phyloP scores from a whole-genome alignment of 768 basidiomycete species.

The Collybiopsis confluens region DNA sequence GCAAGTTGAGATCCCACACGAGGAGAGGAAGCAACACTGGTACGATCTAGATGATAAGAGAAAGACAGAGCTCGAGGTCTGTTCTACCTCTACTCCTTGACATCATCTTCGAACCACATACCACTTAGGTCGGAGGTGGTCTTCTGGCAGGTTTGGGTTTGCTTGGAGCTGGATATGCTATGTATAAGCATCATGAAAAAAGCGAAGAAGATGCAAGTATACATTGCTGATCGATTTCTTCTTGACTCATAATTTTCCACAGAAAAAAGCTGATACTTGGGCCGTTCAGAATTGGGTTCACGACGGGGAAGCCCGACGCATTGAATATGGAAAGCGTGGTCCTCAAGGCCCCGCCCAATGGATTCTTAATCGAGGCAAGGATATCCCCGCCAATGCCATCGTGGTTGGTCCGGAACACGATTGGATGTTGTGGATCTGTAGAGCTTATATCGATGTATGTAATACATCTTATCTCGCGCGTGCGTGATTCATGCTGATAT shows the following conservation, averaged over 20 bases:
- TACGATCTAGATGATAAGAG: slow-evolving; percentile 46
- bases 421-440: slow-evolving; percentile 51
- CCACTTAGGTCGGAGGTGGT: slow-evolving; percentile 58
- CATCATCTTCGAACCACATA: slow-evolving; percentile 2
- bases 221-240: neutral
- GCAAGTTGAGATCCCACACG: slow-evolving; percentile 27
- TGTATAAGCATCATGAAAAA: slow-evolving; percentile 54
- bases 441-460: slow-evolving; percentile 55
- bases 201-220: slow-evolving; percentile 48
- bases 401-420: slow-evolving; percentile 51
- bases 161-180: slow-evolving; percentile 45
- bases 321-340: slow-evolving; percentile 39
- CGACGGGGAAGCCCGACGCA: slow-evolving; percentile 53
- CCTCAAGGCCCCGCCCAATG: slow-evolving; percentile 51
- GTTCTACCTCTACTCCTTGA: slow-evolving; percentile 5
- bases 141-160: slow-evolving; percentile 52
- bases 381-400: slow-evolving; percentile 57
- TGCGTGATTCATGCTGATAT: no score
- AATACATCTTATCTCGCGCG: neutral
- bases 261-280: slow-evolving; percentile 53
- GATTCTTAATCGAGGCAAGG: slow-evolving; percentile 55
- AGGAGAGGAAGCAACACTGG: slow-evolving; percentile 54
- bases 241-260: neutral
- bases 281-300: slow-evolving; percentile 47
- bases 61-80: slow-evolving; percentile 58